phyloP scores from a whole-genome alignment of 495 filamentous ascomycete genomes.

The Penicillium longicatenatum region DNA sequence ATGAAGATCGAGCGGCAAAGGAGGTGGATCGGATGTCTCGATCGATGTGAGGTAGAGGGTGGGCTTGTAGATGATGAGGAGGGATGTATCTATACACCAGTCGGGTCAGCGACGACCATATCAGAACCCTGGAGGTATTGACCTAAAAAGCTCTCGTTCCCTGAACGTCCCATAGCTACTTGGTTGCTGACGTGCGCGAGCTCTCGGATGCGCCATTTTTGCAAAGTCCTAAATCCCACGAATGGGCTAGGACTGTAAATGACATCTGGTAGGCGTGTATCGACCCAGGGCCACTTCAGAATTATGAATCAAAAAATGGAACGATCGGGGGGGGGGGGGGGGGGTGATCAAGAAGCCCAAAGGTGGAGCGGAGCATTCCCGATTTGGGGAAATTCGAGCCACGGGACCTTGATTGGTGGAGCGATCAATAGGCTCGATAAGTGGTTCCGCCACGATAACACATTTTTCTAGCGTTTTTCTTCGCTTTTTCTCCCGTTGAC shows the following conservation, averaged over 20 bases:
- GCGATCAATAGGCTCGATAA: neutral
- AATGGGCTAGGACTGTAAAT: neutral
- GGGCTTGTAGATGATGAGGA: conserved; percentile 17
- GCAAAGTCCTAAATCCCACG: neutral
- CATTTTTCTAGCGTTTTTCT: neutral
- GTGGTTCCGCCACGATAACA: neutral
- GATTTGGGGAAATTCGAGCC: neutral
- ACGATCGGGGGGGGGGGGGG: neutral
- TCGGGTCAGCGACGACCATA: conserved; percentile 8
- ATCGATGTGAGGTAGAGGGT: conserved; percentile 12
- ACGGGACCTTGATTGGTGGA: neutral
- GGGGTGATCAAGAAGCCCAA: neutral
- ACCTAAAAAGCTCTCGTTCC: conserved; percentile 32
- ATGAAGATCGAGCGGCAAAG: conserved; percentile 25
- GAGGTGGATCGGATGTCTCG: conserved; percentile 5
- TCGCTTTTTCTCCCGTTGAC: neutral
- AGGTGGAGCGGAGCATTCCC: neutral
- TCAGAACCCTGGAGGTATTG: conserved; percentile 2
- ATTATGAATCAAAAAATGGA: neutral
- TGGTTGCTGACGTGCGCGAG: conserved; percentile 4
- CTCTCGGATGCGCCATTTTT: conserved; percentile 9
- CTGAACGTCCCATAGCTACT: conserved; percentile 10
- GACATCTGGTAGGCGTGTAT: neutral
- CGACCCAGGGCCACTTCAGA: neutral
- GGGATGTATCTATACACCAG: conserved; percentile 22